Evolutionary conservation across 176 grass and related monocot species (phyloP).

Genomic region (Metroxylon sagu): DNA sequence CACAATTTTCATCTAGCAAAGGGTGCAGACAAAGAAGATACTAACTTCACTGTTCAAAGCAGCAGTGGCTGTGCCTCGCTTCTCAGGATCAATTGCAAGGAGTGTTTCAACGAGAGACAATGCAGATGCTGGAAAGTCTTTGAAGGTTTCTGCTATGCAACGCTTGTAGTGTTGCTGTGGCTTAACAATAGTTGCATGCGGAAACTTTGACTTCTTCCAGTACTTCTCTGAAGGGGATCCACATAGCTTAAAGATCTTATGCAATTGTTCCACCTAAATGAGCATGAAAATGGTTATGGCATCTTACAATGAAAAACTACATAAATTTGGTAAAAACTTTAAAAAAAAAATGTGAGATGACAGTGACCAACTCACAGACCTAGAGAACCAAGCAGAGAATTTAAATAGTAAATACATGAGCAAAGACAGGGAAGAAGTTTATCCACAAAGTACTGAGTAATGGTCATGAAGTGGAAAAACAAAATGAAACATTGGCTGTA

Average conservation of each 20-base stretch:
- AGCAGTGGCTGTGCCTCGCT: slow-evolving; percentile 21
- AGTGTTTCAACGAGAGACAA: slow-evolving; percentile 34
- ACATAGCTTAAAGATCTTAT: slow-evolving; percentile 53
- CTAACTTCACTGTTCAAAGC: no score
- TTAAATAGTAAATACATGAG: no score
- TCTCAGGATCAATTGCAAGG: slow-evolving; percentile 35
- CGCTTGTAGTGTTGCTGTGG: slow-evolving; percentile 40
- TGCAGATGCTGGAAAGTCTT: slow-evolving; percentile 29
- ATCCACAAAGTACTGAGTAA: no score
- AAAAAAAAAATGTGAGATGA: background rate
- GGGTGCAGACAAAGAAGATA: no score
- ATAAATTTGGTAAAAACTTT: background rate
- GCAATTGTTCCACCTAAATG: slow-evolving; percentile 46
- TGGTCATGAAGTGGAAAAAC: no score
- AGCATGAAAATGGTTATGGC: background rate
- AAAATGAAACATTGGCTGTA: no score
- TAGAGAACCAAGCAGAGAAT: no score
- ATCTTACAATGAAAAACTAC: background rate
- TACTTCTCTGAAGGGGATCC: slow-evolving; percentile 46
- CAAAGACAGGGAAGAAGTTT: no score
- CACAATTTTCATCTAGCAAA: no score
- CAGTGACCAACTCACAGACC: no score
- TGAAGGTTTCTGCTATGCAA: slow-evolving; percentile 33
- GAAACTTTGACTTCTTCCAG: slow-evolving; percentile 44
- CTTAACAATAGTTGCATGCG: slow-evolving; percentile 32